phyloP scores from a whole-genome alignment of 345 rosid genomes.

The thale cress (Arabidopsis thaliana) region TAIR10.1 NC_003070.9:8318501-8319000 shows the following conservation, averaged over 20 bases:
- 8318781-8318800: conserved; percentile 16
- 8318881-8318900: conserved; percentile 32
- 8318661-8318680: background rate
- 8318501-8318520: conserved; percentile 56
- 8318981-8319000: background rate
- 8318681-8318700: conserved; percentile 19
- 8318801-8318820: conserved; percentile 25
- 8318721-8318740: conserved; percentile 36
- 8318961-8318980: conserved; percentile 30
- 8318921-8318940: conserved; percentile 41
- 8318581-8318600: conserved; percentile 25
- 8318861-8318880: conserved; percentile 50
- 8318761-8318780: background rate
- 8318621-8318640: background rate
- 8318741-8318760: conserved; percentile 37
- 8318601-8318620: too few species aligned
- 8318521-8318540: conserved; percentile 46
- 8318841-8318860: conserved; percentile 46
- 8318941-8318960: conserved; percentile 38
- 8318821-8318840: conserved; percentile 6
- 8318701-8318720: conserved; percentile 17
- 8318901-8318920: conserved; percentile 39
- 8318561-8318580: conserved; percentile 23
- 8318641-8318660: background rate
- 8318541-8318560: conserved; percentile 37